These are phyloP conservation scores for Myrica gale DNA, from an alignment of 306 rosid genomes.

Conservation along the genomic window DNA sequence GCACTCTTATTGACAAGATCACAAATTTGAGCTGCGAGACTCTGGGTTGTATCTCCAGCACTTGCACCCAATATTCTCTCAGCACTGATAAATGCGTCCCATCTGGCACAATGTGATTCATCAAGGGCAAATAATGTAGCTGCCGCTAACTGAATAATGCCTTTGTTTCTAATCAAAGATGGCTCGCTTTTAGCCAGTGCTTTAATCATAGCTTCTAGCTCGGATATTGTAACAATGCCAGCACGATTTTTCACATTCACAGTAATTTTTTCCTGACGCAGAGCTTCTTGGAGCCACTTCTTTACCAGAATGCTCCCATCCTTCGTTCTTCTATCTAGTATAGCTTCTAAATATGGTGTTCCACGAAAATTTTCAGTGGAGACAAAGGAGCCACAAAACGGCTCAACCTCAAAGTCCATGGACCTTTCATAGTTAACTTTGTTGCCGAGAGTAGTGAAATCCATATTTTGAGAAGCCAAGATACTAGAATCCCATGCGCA, in stretches of 20 bases:
- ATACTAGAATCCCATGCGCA: constrained; percentile 72
- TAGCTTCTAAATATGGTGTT: constrained; percentile 75
- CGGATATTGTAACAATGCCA: constrained; percentile 57
- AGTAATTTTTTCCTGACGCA: constrained; percentile 55
- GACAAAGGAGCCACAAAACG: constrained; percentile 64
- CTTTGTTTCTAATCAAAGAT: constrained; percentile 72
- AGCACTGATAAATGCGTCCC: constrained; percentile 85
- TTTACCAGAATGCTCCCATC: constrained; percentile 75
- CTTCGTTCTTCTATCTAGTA: constrained; percentile 78
- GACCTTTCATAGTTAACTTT: constrained; percentile 44
- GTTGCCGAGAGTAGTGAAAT: constrained; percentile 50
- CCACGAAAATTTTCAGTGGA: constrained; percentile 75
- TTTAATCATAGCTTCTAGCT: constrained; percentile 72
- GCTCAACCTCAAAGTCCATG: constrained; percentile 36
- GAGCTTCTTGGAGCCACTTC: constrained; percentile 91
- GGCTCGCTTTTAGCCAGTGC: constrained; percentile 69
- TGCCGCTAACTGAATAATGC: constrained; percentile 80
- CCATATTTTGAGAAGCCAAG: constrained; percentile 51
- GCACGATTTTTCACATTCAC: constrained; percentile 67
- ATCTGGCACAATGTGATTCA: constrained; percentile 60
- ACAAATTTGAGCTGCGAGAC: constrained; percentile 83
- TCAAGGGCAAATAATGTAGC: constrained; percentile 71
- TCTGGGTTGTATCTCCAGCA: constrained; percentile 87
- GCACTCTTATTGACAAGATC: constrained; percentile 83
- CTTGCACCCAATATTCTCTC: constrained; percentile 66